Evolutionary conservation across 768 basidiomycete species (phyloP), one percentile per base, ranked within the genome.

Genomic region (Stropharia rugosoannulata): DNA sequence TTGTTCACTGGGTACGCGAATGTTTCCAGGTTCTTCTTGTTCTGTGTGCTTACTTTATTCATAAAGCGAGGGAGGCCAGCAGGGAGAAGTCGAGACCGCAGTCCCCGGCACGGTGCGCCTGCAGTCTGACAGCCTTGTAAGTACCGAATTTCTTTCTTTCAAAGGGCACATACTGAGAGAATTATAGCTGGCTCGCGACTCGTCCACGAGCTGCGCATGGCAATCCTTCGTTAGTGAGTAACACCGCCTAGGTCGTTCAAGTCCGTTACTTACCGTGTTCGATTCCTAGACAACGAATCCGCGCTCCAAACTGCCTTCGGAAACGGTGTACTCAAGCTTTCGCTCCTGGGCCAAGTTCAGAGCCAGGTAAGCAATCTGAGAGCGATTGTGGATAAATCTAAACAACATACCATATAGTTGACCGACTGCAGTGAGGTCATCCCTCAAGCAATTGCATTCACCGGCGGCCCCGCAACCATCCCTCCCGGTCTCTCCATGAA

Each of bases 371-470:
- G 57, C 7, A 40, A 12, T 12, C 11, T 15, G 6, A 13, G 15
- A 32, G 29, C 9, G 3, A 27, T n/a, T 9, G 8, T 19, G 5
- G 40, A 41, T 3, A 41, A n/a, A 6, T 41, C 15, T 41, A n/a
- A n/a, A 15, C 12, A 13, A 13, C 40, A 41, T 16, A 1, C 1
- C 10, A n/a, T 13, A 15, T 32, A 60, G 59, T 29, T 80, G 55
- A 66, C 74, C 36, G 78, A 79, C 64, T 80, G 78, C 62, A 75
- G 73, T 4, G 77, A 79, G 41, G 73, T 78, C 51, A 76, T 79
- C 35, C 77, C 78, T 4, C 54, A 55, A 2, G 70, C 76, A 8
- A 59, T 60, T 37, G 51, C 65, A n/a, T 61, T 69, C 43, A 64
- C 60, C 19, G 62, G 56, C 37, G 60, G 58, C 9, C 59, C 73